Evolutionary conservation across 495 filamentous ascomycete species (phyloP).

Genomic region (Aspergillus leporis): DNA sequence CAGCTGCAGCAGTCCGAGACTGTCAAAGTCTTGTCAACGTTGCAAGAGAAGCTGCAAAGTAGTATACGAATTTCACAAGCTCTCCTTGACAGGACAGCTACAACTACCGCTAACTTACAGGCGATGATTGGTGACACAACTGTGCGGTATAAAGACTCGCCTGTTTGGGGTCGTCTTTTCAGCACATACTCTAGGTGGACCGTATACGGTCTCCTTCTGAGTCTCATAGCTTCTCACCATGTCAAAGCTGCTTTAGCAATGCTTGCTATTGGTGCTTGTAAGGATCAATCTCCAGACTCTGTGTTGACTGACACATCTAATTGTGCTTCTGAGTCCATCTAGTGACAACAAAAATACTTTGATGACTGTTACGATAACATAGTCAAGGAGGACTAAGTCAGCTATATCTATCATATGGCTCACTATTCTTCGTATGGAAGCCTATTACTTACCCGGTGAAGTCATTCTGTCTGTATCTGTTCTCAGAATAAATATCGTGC

Average conservation of each 20-base stretch:
- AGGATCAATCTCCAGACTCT: neutral
- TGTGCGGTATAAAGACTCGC: constrained; percentile 32
- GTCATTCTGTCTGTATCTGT: neutral
- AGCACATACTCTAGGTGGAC: constrained; percentile 28
- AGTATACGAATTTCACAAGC: constrained; percentile 38
- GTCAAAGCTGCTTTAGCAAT: constrained; percentile 22
- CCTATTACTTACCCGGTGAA: neutral
- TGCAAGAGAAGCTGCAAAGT: constrained; percentile 35
- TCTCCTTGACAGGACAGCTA: constrained; percentile 39
- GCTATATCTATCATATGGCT: neutral
- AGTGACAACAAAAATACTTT: neutral
- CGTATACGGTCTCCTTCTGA: constrained; percentile 24
- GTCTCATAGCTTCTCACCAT: constrained; percentile 28
- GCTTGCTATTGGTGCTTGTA: constrained; percentile 26
- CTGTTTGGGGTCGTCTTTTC: constrained; percentile 22
- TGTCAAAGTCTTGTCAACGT: constrained; percentile 30
- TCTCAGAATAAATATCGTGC: neutral
- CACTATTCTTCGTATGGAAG: neutral
- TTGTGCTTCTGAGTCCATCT: neutral
- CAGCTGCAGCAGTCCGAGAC: constrained; percentile 42
- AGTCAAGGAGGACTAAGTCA: neutral
- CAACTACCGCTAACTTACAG: constrained; percentile 43
- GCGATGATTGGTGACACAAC: constrained; percentile 41
- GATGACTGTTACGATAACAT: neutral
- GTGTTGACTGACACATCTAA: neutral